Conservation (phyloP, 352 stramenopile species). For the Phytophthora pistaciae region DNA sequence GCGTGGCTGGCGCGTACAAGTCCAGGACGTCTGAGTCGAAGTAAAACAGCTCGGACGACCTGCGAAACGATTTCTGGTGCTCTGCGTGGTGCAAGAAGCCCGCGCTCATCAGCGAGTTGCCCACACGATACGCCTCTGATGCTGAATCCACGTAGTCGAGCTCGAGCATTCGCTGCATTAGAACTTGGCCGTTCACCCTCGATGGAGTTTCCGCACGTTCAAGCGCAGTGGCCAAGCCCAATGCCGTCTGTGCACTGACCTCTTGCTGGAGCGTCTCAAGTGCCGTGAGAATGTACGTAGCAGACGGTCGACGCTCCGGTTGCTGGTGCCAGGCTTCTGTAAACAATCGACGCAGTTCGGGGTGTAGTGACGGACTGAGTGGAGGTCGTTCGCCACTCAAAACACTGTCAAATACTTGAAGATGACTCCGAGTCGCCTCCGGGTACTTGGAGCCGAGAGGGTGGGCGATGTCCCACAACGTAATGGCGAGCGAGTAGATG, state of each 20-base stretch:
- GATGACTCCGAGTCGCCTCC: constrained; percentile 61
- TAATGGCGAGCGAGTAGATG: constrained; percentile 80
- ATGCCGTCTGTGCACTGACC: constrained; percentile 48
- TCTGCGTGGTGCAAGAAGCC: constrained; percentile 70
- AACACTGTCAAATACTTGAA: constrained; percentile 78
- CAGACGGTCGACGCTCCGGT: constrained; percentile 59
- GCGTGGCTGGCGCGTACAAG: constrained; percentile 31
- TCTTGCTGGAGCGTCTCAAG: constrained; percentile 64
- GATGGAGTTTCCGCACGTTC: constrained; percentile 35
- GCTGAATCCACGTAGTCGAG: constrained; percentile 58
- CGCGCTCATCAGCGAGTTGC: constrained; percentile 72
- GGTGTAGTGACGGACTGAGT: constrained; percentile 43
- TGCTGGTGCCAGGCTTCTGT: constrained; percentile 59
- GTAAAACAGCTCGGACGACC: constrained; percentile 57
- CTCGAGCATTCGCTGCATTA: constrained; percentile 73
- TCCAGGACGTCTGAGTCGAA: constrained; percentile 53
- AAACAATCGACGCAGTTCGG: constrained; percentile 59
- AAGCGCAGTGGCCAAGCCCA: constrained; percentile 39
- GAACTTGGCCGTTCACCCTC: constrained; percentile 54
- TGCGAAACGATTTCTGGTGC: constrained; percentile 58
- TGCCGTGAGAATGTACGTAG: constrained; percentile 51
- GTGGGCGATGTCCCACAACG: constrained; percentile 81
- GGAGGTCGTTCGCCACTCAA: constrained; percentile 62
- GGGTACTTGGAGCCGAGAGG: constrained; percentile 75
- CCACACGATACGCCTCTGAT: constrained; percentile 58